A percentile compares a stretch with the other conserved stretches of the same genome.
Evolutionary conservation across 345 rosid genomes (phyloP).

Genomic region (Hibiscus syriacus): DNA sequence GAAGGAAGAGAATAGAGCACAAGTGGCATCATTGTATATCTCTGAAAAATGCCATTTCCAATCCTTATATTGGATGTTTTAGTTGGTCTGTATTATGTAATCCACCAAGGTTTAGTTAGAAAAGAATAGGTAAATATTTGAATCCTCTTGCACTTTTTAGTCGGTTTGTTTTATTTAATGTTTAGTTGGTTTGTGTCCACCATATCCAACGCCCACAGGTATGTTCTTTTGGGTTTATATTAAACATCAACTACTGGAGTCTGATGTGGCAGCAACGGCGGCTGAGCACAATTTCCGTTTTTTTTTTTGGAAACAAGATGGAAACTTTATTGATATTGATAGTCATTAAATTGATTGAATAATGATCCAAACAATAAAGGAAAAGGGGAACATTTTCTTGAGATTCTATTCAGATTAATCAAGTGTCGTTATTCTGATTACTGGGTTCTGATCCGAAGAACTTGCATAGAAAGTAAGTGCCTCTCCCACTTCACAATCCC

Average conservation of each 20-base stretch:
- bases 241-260: neutral
- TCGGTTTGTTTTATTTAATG: neutral
- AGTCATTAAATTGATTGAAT: too few relatives aligned
- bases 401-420: neutral
- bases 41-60: neutral
- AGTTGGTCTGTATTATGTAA: neutral
- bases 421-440: neutral
- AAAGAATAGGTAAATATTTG: neutral
- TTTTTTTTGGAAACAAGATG: too few relatives aligned
- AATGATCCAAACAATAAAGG: too few relatives aligned
- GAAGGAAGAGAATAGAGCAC: too few relatives aligned
- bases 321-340: neutral
- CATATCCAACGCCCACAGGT: neutral
- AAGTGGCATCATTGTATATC: neutral
- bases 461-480: neutral
- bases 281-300: too few relatives aligned
- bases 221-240: too few relatives aligned
- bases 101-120: neutral
- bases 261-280: neutral
- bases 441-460: neutral
- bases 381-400: neutral
- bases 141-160: neutral
- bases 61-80: neutral
- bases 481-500: too few relatives aligned
- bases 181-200: neutral